Base-by-base conservation (phyloP, 1,139 yeast species). In the Petasospora fabianii region DNA sequence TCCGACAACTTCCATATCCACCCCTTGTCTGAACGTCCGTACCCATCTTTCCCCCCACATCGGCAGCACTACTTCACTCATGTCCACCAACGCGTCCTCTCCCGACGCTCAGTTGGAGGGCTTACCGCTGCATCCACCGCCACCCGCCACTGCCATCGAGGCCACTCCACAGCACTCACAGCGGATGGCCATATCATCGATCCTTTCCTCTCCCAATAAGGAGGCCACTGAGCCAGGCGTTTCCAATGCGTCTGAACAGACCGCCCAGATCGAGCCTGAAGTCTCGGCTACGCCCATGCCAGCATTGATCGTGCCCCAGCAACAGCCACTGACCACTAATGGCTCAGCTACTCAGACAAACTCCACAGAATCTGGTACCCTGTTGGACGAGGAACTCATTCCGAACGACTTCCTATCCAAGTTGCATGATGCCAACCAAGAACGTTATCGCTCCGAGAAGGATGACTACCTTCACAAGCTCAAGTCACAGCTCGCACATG, bases 401-500 rank as follows among this genome's bases (percentile, higher is more conserved):
- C 50, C 51, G 3, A 19, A 31, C 1, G 45, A 46, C 27, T 50
- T 45, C 31, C 19, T 40, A 2, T 34, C 39, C 6, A 43, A 46
- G 18, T 36, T 54, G 8, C 40, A 38, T 6, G 34, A 33, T 11
- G 56, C 56, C 22, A 55, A 54, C 27, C 43, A 50, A 20, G 35
- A 41, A 16, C 42, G 39, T 15, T 48, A 43, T 37, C 46, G 45
- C 12, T 21, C 36, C 6, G 56, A 54, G 32, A 55, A 55, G 41
- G 49, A 49, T 37, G 16, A 38, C 1, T 52, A 53, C 27, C 43
- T 55, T 6, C 41, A 51, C 30, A 41, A 43, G 17, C 35, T 54
- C 12, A 52, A 36, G 32, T 35, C 53, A 0, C 50, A 49, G 32
- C 40, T 55, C 7, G 53, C 57, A 2, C 57, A 54, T 30, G 46